These are phyloP conservation scores for Dichotomopilus funicola DNA, from an alignment of 2,329 filamentous ascomycete species.

Conservation along the genomic window DNA sequence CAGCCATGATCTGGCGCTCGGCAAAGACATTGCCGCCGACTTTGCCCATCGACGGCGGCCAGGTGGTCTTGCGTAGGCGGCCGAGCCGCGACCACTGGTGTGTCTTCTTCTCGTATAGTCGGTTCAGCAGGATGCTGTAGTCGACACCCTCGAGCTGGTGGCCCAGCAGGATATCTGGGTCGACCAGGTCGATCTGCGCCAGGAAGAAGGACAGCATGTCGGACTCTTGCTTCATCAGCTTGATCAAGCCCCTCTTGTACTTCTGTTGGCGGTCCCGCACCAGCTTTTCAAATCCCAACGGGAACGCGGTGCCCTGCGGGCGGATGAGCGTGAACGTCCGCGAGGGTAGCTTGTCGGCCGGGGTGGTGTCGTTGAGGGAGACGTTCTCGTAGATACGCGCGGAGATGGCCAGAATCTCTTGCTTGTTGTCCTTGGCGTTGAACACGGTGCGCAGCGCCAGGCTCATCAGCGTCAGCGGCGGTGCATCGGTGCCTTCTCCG, in stretches of 20 bases:
- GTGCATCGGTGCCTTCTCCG: constrained; percentile 68
- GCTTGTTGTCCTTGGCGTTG: constrained; percentile 89
- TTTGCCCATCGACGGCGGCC: constrained; percentile 82
- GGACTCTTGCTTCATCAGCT: constrained; percentile 74
- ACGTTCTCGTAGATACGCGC: constrained; percentile 90
- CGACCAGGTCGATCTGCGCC: constrained; percentile 77
- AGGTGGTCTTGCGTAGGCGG: constrained; percentile 71
- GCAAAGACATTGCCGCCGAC: constrained; percentile 86
- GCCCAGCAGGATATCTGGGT: constrained; percentile 89
- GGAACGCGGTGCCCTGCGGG: constrained; percentile 68
- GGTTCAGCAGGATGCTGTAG: constrained; percentile 81
- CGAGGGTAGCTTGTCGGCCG: constrained; percentile 80
- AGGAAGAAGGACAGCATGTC: constrained; percentile 85
- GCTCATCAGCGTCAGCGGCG: constrained; percentile 93
- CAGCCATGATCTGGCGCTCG: constrained; percentile 82
- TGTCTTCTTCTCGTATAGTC: constrained; percentile 83
- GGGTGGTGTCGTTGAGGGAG: constrained; percentile 77
- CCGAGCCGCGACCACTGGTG: constrained; percentile 93
- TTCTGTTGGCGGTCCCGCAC: constrained; percentile 49
- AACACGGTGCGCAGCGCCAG: constrained; percentile 80
- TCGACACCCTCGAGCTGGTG: constrained; percentile 97
- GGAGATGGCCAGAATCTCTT: constrained; percentile 88
- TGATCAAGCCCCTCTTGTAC: constrained; percentile 63
- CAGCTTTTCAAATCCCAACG: constrained; percentile 77
- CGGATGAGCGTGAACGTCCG: constrained; percentile 89